Evolutionary conservation across 2,329 filamentous ascomycete genomes (phyloP).

Genomic region (Alternaria arborescens): DNA sequence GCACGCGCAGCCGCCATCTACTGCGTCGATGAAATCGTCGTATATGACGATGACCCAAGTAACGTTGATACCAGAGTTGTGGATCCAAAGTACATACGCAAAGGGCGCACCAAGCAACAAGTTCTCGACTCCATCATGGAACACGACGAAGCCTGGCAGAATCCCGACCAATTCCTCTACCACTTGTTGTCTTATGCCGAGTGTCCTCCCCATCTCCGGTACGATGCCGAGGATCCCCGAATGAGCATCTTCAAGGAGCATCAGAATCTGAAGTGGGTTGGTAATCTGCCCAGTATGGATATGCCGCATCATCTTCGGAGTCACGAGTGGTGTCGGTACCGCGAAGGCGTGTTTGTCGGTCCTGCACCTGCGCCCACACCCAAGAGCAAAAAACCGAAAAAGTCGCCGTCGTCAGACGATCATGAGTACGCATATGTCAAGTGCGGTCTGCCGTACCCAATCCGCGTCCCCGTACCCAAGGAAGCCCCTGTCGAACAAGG

Average conservation of each 20-base stretch:
- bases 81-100: slow-evolving; percentile 30
- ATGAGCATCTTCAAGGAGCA: slow-evolving; percentile 79
- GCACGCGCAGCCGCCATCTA: slow-evolving; percentile 85
- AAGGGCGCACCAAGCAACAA: slow-evolving; percentile 54
- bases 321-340: slow-evolving; percentile 80
- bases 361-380: slow-evolving; percentile 23
- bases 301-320: slow-evolving; percentile 83
- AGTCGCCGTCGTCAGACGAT: slow-evolving; percentile 11
- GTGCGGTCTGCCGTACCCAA: slow-evolving; percentile 59
- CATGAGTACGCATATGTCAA: slow-evolving; percentile 55
- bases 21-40: slow-evolving; percentile 81
- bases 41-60: slow-evolving; percentile 76
- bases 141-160: slow-evolving; percentile 65
- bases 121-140: slow-evolving; percentile 46
- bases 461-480: slow-evolving; percentile 61
- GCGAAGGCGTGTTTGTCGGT: slow-evolving; percentile 75
- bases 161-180: slow-evolving; percentile 81
- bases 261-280: slow-evolving; percentile 77
- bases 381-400: slow-evolving; percentile 58
- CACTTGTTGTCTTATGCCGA: slow-evolving; percentile 85
- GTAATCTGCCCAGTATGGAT: slow-evolving; percentile 77
- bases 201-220: slow-evolving; percentile 77
- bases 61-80: slow-evolving; percentile 36
- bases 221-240: slow-evolving; percentile 52
- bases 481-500: slow-evolving; percentile 66